Evolutionary conservation across 768 basidiomycete species (phyloP).

Genomic region (Lactarius quietus): DNA sequence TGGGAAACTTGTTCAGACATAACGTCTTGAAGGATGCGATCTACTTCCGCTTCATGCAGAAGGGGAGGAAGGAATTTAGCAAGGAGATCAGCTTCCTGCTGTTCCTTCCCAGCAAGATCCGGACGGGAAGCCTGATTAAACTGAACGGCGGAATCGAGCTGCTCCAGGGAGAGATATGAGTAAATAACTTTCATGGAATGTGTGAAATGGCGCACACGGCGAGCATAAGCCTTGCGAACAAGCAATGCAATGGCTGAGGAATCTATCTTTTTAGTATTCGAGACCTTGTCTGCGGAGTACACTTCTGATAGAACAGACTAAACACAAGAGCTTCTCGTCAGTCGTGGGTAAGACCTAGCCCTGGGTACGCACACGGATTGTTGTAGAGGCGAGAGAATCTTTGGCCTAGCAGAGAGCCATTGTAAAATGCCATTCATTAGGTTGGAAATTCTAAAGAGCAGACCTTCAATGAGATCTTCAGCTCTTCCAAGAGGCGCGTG

Average conservation of each 20-base stretch:
- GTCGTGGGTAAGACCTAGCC: background rate
- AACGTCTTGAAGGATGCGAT: constrained; percentile 45
- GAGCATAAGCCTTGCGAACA: constrained; percentile 53
- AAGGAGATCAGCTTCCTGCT: constrained; percentile 52
- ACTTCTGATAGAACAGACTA: constrained; percentile 70
- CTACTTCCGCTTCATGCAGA: constrained; percentile 53
- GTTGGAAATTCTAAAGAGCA: background rate
- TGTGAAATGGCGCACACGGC: constrained; percentile 48
- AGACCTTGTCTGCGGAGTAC: constrained; percentile 59
- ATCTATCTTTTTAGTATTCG: constrained; percentile 40
- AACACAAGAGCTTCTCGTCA: constrained; percentile 1
- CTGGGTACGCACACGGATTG: constrained; percentile 40
- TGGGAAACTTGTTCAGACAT: constrained; percentile 33
- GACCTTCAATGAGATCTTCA: constrained; percentile 72
- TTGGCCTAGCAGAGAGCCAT: constrained; percentile 42
- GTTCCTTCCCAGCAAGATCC: constrained; percentile 65
- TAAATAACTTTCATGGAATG: background rate
- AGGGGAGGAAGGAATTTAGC: constrained; percentile 57
- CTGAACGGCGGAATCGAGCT: constrained; percentile 59
- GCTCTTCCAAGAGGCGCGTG: constrained; percentile 45
- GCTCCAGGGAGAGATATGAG: constrained; percentile 1
- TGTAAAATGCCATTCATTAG: background rate
- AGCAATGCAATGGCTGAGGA: constrained; percentile 49
- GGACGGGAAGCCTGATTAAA: constrained; percentile 54
- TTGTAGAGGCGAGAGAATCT: constrained; percentile 53